These are phyloP conservation scores for Thymus mandschuricus DNA, from an alignment of 257 asterid genomes.

Conservation along the genomic window DNA sequence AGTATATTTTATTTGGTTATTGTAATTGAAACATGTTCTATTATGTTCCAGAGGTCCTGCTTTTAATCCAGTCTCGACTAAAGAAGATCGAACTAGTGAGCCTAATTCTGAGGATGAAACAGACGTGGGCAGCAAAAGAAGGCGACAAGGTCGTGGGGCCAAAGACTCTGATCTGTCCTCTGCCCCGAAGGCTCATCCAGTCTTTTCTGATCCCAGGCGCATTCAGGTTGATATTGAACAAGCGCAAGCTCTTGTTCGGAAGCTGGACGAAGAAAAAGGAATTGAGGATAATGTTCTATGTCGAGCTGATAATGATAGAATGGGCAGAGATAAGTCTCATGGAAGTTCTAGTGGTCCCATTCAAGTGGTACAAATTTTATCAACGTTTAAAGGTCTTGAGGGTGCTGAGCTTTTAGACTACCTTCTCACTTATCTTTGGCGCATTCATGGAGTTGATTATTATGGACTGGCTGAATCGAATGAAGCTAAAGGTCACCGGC, in stretches of 20 bases:
- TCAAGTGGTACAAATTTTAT: constrained; percentile 57
- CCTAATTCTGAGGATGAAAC: constrained; percentile 81
- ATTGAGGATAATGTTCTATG: constrained; percentile 84
- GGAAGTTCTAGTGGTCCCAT: constrained; percentile 83
- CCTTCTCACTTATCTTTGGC: constrained; percentile 93
- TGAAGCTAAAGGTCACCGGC: constrained; percentile 93
- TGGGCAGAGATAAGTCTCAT: constrained; percentile 78
- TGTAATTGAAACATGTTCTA: constrained; percentile 27
- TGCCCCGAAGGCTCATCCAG: constrained; percentile 87
- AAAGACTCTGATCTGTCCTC: constrained; percentile 66
- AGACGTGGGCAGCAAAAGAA: constrained; percentile 68
- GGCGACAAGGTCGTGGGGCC: constrained; percentile 59
- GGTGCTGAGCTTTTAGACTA: constrained; percentile 93
- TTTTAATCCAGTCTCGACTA: constrained; percentile 55
- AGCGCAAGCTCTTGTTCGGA: constrained; percentile 80
- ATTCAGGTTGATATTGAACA: constrained; percentile 80
- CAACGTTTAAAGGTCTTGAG: constrained; percentile 85
- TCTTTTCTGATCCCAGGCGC: constrained; percentile 77
- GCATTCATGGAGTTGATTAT: constrained; percentile 97
- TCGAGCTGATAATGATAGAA: constrained; percentile 80
- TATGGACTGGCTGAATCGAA: constrained; percentile 78
- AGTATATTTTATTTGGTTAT: not conserved
- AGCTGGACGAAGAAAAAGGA: constrained; percentile 87
- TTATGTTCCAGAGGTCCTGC: constrained; percentile 74
- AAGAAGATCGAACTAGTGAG: constrained; percentile 66